Base-by-base conservation (phyloP, 768 basidiomycete genomes). In the Russula sp. region DNA sequence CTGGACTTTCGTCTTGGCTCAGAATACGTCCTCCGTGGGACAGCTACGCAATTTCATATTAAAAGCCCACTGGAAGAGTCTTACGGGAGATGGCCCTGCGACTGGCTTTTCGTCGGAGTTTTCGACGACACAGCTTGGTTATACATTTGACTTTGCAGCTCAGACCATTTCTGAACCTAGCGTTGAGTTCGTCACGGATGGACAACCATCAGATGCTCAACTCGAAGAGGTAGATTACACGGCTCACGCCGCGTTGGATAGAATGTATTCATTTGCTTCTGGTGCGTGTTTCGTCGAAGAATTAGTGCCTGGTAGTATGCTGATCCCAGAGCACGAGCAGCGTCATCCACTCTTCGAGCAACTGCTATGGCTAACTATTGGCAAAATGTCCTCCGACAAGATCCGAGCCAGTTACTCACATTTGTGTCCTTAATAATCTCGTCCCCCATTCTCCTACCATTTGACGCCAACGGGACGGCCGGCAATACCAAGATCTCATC, bases 251-350 rank as follows among this genome's bases (percentile, higher is more conserved):
- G 75, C 79, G 5, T 71, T 88, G 62, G 81, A 88, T 71, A 77
- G 80, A 49, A 84, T 87, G 80, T 86, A 85, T 71, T 79, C 77
- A 20, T 83, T 76, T 75, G 84, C 87, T 22, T 73, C 75, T 62
- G 86, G 87, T 87, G 71, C 62, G 82, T 69, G 34, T 63, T 52
- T 38, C 38, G 14, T 13, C 30, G 16, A 48, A 13, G 59, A 46
- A 54, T 14, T 42, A 34, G 30, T 52, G 26, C 49, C 24, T 64
- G 50, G 18, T 51, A 38, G 34, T 24, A 24, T 55, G 50, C 59
- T 46, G 30, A 67, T 8, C 22, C 44, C 6, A 18, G 36, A 49
- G 8, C 42, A 26, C 30, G 59, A 6, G 6, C 69, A 89, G 87
- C 86, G 2, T 83, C 84, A 11, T 82, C 86, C 0, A 78, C 75